These are phyloP conservation scores for Panicum hallii DNA, from an alignment of 202 grass and related monocot species.

Conservation along the genomic window DNA sequence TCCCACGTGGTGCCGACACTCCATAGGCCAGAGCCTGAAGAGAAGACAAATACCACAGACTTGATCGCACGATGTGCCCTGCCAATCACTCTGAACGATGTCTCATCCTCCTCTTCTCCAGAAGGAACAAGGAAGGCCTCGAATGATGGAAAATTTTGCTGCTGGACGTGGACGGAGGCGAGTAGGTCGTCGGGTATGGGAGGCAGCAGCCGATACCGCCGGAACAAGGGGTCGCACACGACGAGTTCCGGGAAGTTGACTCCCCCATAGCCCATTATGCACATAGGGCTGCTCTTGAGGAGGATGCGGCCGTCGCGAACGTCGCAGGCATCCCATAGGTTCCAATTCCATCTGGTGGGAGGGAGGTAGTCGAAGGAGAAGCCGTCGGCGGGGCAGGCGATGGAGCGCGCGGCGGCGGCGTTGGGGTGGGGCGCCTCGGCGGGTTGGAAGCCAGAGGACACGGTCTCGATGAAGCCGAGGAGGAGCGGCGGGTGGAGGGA, in stretches of 20 bases:
- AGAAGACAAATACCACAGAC: neutral
- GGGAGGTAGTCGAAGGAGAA: neutral
- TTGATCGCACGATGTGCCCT: neutral
- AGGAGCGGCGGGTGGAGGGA: neutral
- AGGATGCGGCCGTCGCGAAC: neutral
- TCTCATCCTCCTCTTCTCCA: neutral
- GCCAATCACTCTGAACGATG: neutral
- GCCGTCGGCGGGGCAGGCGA: neutral
- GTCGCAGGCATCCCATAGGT: neutral
- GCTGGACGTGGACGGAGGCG: neutral
- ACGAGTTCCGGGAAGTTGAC: neutral
- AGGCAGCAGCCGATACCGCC: neutral
- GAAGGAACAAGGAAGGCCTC: neutral
- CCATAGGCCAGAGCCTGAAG: neutral
- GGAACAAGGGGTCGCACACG: neutral
- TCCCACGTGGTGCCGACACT: no score
- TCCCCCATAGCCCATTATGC: no score
- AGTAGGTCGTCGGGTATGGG: neutral
- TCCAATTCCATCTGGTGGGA: neutral
- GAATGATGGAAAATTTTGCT: neutral
- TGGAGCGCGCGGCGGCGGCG: neutral
- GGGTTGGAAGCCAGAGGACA: neutral
- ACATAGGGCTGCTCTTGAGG: neutral
- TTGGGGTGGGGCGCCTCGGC: constrained; percentile 7
- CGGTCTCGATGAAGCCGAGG: neutral